A percentile compares a stretch with the other conserved stretches of the same genome.
phyloP scores from a whole-genome alignment of 2,329 filamentous ascomycete genomes.

The Curvularia sp. region DNA sequence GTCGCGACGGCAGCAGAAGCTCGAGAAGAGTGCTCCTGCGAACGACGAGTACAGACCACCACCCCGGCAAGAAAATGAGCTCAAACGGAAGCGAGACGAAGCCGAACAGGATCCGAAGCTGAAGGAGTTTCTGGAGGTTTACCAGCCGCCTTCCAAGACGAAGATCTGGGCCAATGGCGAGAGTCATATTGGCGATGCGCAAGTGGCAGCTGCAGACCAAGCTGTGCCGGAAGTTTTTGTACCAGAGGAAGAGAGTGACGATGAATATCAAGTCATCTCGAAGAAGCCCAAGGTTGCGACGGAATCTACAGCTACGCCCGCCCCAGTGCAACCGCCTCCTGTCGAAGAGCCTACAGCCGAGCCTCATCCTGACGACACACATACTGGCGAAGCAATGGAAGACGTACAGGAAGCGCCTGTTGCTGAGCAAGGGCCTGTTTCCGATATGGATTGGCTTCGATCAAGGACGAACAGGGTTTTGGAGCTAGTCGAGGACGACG shows the following conservation, averaged over 20 bases:
- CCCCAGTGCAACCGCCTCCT: conserved; percentile 13
- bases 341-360: conserved; percentile 1
- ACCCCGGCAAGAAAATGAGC: conserved; percentile 45
- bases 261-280: conserved; percentile 73
- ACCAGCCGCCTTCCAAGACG: conserved; percentile 71
- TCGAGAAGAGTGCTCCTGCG: conserved; percentile 32
- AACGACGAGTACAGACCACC: conserved; percentile 38
- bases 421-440: conserved; percentile 56
- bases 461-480: conserved; percentile 86
- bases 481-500: conserved; percentile 80
- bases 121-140: conserved; percentile 83
- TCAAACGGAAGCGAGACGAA: conserved; percentile 72
- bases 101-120: conserved; percentile 75
- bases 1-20: conserved; percentile 42
- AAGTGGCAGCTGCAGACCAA: conserved; percentile 25
- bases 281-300: conserved; percentile 52
- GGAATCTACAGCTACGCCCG: conserved; percentile 4
- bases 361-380: conserved; percentile 2
- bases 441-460: conserved; percentile 90
- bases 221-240: conserved; percentile 32
- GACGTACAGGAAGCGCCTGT: conserved; percentile 22
- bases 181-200: conserved; percentile 28
- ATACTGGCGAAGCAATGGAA: conserved; percentile 31
- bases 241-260: conserved; percentile 67
- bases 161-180: conserved; percentile 69